Evolutionary conservation across 805 yeast genomes (phyloP).

Genomic region (Pichia rugopelliculosa): DNA sequence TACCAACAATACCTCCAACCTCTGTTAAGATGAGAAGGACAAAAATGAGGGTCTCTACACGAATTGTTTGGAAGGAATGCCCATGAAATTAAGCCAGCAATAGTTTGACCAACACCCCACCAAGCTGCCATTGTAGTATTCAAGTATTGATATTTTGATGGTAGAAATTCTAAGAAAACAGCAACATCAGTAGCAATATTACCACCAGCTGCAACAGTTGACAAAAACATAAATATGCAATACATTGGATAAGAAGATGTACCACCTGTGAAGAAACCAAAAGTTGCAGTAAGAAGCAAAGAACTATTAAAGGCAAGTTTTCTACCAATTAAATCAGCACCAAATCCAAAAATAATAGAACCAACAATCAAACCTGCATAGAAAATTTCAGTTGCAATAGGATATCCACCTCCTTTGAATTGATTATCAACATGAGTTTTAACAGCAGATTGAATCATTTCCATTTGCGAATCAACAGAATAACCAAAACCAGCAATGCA

Average conservation of each 20-base stretch:
- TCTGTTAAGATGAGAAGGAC: slow-evolving; percentile 40
- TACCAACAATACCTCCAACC: slow-evolving; percentile 60
- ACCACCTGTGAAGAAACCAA: slow-evolving; percentile 49
- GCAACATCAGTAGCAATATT: slow-evolving; percentile 49
- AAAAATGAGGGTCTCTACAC: slow-evolving; percentile 36
- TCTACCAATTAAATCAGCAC: slow-evolving; percentile 50
- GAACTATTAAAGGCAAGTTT: slow-evolving; percentile 44
- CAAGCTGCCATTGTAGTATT: slow-evolving; percentile 47
- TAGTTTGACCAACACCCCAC: slow-evolving; percentile 61
- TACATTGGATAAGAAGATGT: slow-evolving; percentile 43
- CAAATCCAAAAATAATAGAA: slow-evolving; percentile 49
- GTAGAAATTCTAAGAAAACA: slow-evolving; percentile 46
- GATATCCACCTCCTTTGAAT: slow-evolving; percentile 35
- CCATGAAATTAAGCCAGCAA: slow-evolving; percentile 47
- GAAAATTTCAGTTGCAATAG: slow-evolving; percentile 38
- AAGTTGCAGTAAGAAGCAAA: slow-evolving; percentile 39
- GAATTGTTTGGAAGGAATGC: slow-evolving; percentile 45
- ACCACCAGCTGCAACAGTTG: slow-evolving; percentile 47
- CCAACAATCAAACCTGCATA: slow-evolving; percentile 48
- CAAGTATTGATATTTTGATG: slow-evolving; percentile 43
- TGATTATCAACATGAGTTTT: slow-evolving; percentile 40
- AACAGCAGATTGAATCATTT: slow-evolving; percentile 40
- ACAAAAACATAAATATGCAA: slow-evolving; percentile 39
- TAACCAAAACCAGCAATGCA: slow-evolving; percentile 51
- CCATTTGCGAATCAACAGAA: slow-evolving; percentile 46